Evolutionary conservation across 164 flowering plant genomes (phyloP).

Genomic region (Vitis cinerea): DNA sequence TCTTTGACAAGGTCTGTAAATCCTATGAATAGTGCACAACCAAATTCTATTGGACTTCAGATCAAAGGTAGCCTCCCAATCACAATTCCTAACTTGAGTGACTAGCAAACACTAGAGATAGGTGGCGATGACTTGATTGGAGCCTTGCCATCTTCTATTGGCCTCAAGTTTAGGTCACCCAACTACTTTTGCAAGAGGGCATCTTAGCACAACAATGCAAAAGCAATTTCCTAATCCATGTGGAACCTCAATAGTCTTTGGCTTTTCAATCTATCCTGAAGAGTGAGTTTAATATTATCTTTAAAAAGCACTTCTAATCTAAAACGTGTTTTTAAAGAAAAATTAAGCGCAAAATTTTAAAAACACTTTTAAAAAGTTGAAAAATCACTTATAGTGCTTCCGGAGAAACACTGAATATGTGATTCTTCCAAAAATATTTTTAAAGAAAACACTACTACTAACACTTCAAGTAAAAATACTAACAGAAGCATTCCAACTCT

Average conservation of each 20-base stretch:
- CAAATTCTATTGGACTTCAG: constrained; percentile 3
- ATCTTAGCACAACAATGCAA: too few species aligned
- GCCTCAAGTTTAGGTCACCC: not conserved
- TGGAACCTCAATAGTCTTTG: constrained; percentile 11
- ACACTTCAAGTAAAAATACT: too few species aligned
- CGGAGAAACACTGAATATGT: too few species aligned
- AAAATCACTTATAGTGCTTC: too few species aligned
- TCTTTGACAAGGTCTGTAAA: constrained; percentile 7
- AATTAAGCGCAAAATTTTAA: too few species aligned
- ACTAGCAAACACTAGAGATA: not conserved
- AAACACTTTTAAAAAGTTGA: too few species aligned
- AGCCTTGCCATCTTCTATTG: not conserved
- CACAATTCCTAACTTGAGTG: constrained; percentile 8
- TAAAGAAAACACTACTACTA: too few species aligned
- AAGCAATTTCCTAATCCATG: not conserved
- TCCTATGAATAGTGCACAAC: not conserved
- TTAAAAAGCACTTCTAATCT: too few species aligned
- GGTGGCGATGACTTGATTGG: constrained; percentile 2
- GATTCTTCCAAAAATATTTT: too few species aligned
- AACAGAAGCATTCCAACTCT: not conserved
- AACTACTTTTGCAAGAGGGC: too few species aligned
- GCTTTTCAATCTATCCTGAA: not conserved
- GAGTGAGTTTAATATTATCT: too few species aligned
- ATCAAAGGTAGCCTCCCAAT: constrained; percentile 11
- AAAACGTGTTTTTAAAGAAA: too few species aligned